These are phyloP conservation scores for Hebeloma cylindrosporum DNA, from an alignment of 768 basidiomycete genomes.

Conservation along the genomic window DNA sequence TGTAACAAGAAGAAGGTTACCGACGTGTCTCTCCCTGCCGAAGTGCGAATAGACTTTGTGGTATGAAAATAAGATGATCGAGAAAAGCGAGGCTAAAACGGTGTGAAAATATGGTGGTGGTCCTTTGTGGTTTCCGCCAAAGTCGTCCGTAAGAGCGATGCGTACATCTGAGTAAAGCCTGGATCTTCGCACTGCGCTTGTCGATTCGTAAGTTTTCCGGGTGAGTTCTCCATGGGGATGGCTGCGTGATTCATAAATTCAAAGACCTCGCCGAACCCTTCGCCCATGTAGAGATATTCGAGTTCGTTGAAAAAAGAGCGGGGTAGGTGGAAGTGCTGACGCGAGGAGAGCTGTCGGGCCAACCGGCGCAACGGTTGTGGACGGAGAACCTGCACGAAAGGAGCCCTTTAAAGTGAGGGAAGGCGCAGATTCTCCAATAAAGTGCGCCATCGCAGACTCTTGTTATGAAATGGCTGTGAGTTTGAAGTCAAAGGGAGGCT, in stretches of 20 bases:
- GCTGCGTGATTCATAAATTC: slow-evolving; percentile 63
- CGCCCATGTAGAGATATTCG: slow-evolving; percentile 93
- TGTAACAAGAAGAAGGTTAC: no score
- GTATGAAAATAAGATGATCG: slow-evolving; percentile 86
- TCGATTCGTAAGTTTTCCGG: slow-evolving; percentile 59
- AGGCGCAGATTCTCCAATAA: slow-evolving; percentile 58
- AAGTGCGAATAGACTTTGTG: no score
- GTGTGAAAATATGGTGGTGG: slow-evolving; percentile 88
- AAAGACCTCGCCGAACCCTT: slow-evolving; percentile 84
- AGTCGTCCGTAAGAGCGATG: slow-evolving; percentile 72
- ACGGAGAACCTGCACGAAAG: no score
- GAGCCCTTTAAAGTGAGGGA: slow-evolving; percentile 51
- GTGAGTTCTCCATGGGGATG: slow-evolving; percentile 28
- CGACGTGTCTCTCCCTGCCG: no score
- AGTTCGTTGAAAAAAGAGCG: slow-evolving; percentile 86
- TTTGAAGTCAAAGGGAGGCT: no score
- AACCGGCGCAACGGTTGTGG: no score
- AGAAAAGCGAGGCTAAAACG: slow-evolving; percentile 89
- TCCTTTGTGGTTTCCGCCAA: slow-evolving; percentile 58
- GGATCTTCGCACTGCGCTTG: slow-evolving; percentile 93
- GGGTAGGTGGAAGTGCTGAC: slow-evolving; percentile 71
- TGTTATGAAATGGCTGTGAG: no score
- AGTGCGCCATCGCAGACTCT: slow-evolving; percentile 2
- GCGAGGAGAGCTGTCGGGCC: slow-evolving; percentile 52
- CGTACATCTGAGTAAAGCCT: slow-evolving; percentile 91